Evolutionary conservation across 352 stramenopile genomes (phyloP).

Genomic region (Globisporangium iwayamae): DNA sequence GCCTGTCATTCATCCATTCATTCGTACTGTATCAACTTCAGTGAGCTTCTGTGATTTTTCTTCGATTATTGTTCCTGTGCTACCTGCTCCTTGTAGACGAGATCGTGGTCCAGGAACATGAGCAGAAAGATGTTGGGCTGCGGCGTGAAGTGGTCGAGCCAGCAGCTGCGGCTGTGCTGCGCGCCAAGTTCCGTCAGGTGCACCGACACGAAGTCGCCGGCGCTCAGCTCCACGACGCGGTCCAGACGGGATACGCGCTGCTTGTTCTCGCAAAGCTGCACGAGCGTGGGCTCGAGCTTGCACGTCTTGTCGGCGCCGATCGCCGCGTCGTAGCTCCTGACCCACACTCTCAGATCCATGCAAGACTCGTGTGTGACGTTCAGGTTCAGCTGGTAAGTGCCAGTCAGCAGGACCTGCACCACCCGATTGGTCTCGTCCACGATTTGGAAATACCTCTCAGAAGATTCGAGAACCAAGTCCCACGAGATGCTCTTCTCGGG

Average conservation of each 20-base stretch:
- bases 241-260: conserved; percentile 36
- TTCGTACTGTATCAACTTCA: not conserved
- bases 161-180: conserved; percentile 3
- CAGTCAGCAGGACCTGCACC: conserved; percentile 24
- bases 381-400: conserved; percentile 43
- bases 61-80: not conserved
- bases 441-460: conserved; percentile 4
- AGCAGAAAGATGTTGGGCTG: conserved; percentile 29
- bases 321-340: conserved; percentile 2
- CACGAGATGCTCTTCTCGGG: conserved; percentile 16
- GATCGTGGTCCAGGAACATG: conserved; percentile 24
- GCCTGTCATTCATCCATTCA: not conserved
- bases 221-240: conserved; percentile 23
- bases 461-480: not conserved
- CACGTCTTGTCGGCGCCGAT: not conserved
- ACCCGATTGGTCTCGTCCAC: not conserved
- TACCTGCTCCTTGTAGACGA: conserved; percentile 4
- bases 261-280: conserved; percentile 41
- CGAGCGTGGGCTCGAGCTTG: conserved; percentile 25
- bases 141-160: conserved; percentile 27
- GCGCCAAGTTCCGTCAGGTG: conserved; percentile 6
- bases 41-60: not conserved
- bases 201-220: conserved; percentile 28
- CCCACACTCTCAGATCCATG: conserved; percentile 21
- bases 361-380: conserved; percentile 33